These are phyloP conservation scores for Peziza echinospora DNA, from an alignment of 495 filamentous ascomycete genomes.

Conservation along the genomic window DNA sequence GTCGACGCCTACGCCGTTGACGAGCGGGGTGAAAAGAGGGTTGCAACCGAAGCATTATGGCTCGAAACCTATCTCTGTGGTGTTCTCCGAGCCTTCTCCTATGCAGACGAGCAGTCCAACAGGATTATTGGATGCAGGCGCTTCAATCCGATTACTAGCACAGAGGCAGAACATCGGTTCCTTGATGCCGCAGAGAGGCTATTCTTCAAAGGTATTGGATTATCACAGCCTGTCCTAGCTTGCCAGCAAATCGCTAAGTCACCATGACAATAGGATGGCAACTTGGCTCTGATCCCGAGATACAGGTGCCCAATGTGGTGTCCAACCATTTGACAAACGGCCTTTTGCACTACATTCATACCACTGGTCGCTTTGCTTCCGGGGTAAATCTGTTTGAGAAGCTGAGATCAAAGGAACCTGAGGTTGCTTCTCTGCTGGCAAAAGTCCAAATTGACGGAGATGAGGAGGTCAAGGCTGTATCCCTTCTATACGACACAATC, in stretches of 20 bases:
- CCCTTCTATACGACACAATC: conserved; percentile 66
- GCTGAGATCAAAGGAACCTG: conserved; percentile 67
- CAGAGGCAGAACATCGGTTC: conserved; percentile 91
- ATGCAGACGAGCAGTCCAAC: conserved; percentile 83
- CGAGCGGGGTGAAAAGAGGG: conserved; percentile 75
- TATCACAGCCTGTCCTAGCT: conserved; percentile 11
- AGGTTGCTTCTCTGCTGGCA: conserved; percentile 80
- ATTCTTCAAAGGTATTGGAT: conserved; percentile 62
- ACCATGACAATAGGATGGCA: conserved; percentile 71
- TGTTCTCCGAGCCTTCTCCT: conserved; percentile 79
- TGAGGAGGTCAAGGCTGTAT: conserved; percentile 85
- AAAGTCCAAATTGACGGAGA: conserved; percentile 79
- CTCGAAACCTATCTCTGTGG: conserved; percentile 92
- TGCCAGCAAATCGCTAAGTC: too few species aligned
- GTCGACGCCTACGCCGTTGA: conserved; percentile 94
- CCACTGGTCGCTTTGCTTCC: conserved; percentile 82
- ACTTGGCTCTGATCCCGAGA: conserved; percentile 86
- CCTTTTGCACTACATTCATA: conserved; percentile 88
- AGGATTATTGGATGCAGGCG: conserved; percentile 84
- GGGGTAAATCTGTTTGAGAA: conserved; percentile 98
- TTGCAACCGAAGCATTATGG: conserved; percentile 53
- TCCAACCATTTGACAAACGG: conserved; percentile 89
- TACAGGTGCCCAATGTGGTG: conserved; percentile 89
- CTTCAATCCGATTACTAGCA: conserved; percentile 94
- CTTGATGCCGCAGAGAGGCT: conserved; percentile 83